A percentile compares a stretch with the other conserved stretches of the same genome.
Evolutionary conservation across 192 early-diverging fungal species (phyloP).

Genomic region (Irineochytrium annulatum): DNA sequence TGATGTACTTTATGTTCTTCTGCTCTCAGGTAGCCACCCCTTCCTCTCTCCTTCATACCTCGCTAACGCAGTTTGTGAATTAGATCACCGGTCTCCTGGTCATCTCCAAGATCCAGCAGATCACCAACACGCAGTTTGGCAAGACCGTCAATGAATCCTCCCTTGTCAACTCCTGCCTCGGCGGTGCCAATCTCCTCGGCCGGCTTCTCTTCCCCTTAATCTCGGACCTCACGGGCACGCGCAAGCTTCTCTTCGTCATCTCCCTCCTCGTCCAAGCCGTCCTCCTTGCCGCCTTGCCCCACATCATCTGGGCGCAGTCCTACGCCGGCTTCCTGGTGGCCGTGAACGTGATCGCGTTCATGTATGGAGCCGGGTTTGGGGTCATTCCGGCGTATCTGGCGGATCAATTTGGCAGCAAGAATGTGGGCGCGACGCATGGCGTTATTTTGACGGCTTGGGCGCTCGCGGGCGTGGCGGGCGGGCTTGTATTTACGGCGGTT

Average conservation of each 20-base stretch:
- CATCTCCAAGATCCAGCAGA: slow-evolving; percentile 39
- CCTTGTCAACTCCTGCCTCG: slow-evolving; percentile 29
- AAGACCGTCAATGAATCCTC: slow-evolving; percentile 15
- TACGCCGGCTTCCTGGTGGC: slow-evolving; percentile 61
- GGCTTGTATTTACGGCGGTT: slow-evolving; percentile 63
- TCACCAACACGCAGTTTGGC: slow-evolving; percentile 29
- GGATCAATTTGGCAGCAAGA: slow-evolving; percentile 77
- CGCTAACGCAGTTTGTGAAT: slow-evolving; percentile 34
- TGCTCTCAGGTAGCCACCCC: not conserved
- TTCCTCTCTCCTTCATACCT: not conserved
- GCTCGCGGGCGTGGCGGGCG: slow-evolving; percentile 71
- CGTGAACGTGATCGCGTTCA: slow-evolving; percentile 61
- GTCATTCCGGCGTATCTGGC: slow-evolving; percentile 71
- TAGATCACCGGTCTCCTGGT: slow-evolving; percentile 40
- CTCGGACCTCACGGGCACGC: slow-evolving; percentile 42
- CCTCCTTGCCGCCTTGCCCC: slow-evolving; percentile 56
- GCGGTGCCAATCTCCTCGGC: slow-evolving; percentile 32
- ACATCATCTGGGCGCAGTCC: slow-evolving; percentile 45
- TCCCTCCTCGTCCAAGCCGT: slow-evolving; percentile 56
- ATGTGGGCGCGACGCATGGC: slow-evolving; percentile 70
- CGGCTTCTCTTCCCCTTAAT: slow-evolving; percentile 27
- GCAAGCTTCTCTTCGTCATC: slow-evolving; percentile 65
- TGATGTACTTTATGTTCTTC: slow-evolving; percentile 14
- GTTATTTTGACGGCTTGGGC: slow-evolving; percentile 77
- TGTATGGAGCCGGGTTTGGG: slow-evolving; percentile 75